Conservation (phyloP, 441 rosid genomes). For the Erysimum cheiri region DNA sequence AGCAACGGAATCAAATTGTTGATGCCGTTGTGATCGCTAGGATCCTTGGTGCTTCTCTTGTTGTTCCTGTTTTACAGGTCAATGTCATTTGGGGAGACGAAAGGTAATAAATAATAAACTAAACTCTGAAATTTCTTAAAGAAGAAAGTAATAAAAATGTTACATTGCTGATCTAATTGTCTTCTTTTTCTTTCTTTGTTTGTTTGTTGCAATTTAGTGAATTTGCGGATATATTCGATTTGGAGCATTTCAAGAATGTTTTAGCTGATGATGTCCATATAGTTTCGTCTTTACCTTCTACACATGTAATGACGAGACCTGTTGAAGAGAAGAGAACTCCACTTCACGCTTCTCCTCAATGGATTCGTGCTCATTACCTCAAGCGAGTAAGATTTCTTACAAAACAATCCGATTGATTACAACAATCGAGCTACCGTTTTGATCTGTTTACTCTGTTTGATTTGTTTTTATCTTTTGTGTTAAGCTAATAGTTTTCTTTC, state of each 20-base stretch:
- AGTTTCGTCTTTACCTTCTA: conserved; percentile 91
- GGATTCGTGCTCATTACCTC: conserved; percentile 93
- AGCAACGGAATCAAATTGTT: conserved; percentile 97
- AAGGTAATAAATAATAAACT: conserved; percentile 59
- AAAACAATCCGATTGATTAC: not conserved
- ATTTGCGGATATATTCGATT: conserved; percentile 92
- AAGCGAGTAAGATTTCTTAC: conserved; percentile 60
- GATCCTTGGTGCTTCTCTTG: conserved; percentile 93
- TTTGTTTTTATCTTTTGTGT: no score
- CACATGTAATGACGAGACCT: conserved; percentile 90
- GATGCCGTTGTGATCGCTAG: conserved; percentile 97
- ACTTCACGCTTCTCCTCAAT: conserved; percentile 77
- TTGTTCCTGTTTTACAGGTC: conserved; percentile 94
- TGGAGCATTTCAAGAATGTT: conserved; percentile 90
- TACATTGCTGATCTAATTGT: conserved; percentile 1
- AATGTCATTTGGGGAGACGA: conserved; percentile 98
- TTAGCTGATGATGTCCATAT: conserved; percentile 80
- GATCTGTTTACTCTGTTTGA: not conserved
- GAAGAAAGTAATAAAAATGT: not conserved
- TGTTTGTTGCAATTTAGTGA: conserved; percentile 60
- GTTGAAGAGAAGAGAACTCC: conserved; percentile 91
- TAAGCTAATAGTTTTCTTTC: conserved; percentile 19
- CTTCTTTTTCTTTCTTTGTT: not conserved
- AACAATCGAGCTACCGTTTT: conserved; percentile 14
- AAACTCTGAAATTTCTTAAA: not conserved